phyloP scores from a whole-genome alignment of 192 early-diverging fungal species.

The Umbelopsis sp. region DNA sequence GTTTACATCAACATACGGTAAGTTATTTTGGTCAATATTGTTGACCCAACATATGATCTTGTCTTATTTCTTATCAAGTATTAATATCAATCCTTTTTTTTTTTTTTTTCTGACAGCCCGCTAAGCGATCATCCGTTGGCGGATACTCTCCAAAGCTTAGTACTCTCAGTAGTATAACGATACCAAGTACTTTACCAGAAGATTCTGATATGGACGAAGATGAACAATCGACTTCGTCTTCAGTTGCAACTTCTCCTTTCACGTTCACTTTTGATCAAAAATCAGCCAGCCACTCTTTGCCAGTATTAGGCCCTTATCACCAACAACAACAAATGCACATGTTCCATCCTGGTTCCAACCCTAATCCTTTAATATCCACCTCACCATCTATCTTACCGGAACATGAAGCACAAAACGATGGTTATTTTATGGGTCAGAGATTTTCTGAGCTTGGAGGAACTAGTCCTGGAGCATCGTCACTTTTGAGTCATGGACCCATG shows the following conservation, averaged over 20 bases:
- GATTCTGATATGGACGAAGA: slow-evolving; percentile 27
- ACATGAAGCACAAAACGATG: background rate
- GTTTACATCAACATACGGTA: background rate
- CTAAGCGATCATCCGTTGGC: slow-evolving; percentile 6
- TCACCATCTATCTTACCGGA: background rate
- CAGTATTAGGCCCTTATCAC: background rate
- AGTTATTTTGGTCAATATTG: background rate
- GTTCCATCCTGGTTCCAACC: background rate
- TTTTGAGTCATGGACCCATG: background rate
- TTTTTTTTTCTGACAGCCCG: background rate
- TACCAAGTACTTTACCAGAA: slow-evolving; percentile 18
- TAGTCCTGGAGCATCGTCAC: background rate
- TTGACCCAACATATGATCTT: too few species aligned
- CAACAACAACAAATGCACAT: slow-evolving; percentile 10
- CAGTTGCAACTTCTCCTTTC: slow-evolving; percentile 9
- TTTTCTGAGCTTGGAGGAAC: background rate
- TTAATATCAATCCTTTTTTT: too few species aligned
- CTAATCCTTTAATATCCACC: background rate
- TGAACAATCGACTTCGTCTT: slow-evolving; percentile 7
- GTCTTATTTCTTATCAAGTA: too few species aligned
- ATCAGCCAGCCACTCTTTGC: background rate
- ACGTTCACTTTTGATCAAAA: slow-evolving; percentile 13
- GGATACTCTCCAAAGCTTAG: slow-evolving; percentile 15
- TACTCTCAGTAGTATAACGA: slow-evolving; percentile 20
- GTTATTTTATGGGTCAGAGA: slow-evolving; percentile 1